phyloP scores from a whole-genome alignment of 2,329 filamentous ascomycete species.

The Cercospora nicotianae region DNA sequence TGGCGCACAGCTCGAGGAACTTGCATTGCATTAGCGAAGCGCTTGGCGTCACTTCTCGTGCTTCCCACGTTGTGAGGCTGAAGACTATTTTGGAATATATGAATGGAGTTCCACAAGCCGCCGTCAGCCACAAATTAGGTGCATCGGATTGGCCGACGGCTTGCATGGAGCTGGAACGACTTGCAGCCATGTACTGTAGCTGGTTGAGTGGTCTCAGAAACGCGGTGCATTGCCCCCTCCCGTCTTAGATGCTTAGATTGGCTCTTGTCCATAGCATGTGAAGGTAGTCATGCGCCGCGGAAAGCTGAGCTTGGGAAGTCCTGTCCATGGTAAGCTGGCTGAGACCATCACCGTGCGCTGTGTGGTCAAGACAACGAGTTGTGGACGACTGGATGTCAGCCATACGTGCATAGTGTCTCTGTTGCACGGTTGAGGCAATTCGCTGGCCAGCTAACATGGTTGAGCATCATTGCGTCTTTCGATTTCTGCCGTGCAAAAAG shows the following conservation, averaged over 20 bases:
- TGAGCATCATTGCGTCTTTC: neutral
- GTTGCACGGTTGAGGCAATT: neutral
- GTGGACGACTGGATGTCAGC: neutral
- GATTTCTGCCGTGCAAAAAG: neutral
- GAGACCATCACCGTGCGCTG: neutral
- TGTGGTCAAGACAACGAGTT: neutral
- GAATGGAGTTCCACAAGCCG: neutral
- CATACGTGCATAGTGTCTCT: neutral
- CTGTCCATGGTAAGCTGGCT: neutral
- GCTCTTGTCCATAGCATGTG: neutral
- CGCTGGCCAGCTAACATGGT: neutral
- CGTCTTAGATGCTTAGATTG: neutral
- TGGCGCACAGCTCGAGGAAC: slow-evolving; percentile 2
- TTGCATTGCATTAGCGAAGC: slow-evolving; percentile 4
- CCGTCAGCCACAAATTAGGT: neutral
- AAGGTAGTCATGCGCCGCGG: neutral
- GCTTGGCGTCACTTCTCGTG: neutral
- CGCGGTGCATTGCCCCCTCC: neutral
- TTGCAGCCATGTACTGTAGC: neutral
- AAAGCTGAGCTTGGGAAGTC: neutral
- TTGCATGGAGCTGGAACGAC: neutral
- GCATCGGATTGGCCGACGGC: slow-evolving; percentile 1
- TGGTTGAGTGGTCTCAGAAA: neutral
- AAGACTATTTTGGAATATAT: neutral
- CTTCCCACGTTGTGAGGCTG: neutral